phyloP scores from a whole-genome alignment of 2,329 filamentous ascomycete species.

The Fusarium cyanostomum region DNA sequence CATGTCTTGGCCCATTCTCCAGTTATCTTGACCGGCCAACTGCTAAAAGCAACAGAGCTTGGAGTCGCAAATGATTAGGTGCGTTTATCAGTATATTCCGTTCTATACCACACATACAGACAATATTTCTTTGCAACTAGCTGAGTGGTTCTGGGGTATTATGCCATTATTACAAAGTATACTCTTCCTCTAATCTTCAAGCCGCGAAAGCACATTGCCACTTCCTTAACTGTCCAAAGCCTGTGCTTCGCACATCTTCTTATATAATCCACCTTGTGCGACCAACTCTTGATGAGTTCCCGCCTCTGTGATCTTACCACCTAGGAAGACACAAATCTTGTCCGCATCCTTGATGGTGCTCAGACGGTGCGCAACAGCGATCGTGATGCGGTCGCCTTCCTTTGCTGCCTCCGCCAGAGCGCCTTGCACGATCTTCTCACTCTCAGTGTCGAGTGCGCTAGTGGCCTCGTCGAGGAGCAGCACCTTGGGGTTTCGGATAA shows the following conservation, averaged over 20 bases:
- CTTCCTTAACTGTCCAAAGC: slow-evolving; percentile 43
- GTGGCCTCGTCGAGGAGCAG: slow-evolving; percentile 42
- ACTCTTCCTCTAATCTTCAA: not conserved
- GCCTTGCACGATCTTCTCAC: slow-evolving; percentile 69
- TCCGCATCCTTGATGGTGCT: slow-evolving; percentile 85
- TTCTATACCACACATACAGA: not conserved
- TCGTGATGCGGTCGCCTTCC: slow-evolving; percentile 61
- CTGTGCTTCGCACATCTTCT: slow-evolving; percentile 59
- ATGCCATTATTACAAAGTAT: slow-evolving; percentile 24
- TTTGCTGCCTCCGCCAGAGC: slow-evolving; percentile 81
- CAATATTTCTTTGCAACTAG: not conserved
- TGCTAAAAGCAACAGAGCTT: not conserved
- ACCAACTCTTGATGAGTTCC: slow-evolving; percentile 68
- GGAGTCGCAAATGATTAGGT: not conserved
- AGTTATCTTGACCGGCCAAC: not conserved
- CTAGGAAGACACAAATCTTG: slow-evolving; percentile 69
- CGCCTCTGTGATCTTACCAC: slow-evolving; percentile 63
- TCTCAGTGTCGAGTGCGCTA: slow-evolving; percentile 43
- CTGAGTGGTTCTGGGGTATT: slow-evolving; percentile 14
- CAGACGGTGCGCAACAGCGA: slow-evolving; percentile 84
- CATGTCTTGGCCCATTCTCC: slow-evolving; percentile 17
- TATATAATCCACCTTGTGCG: slow-evolving; percentile 55
- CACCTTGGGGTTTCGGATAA: slow-evolving; percentile 49
- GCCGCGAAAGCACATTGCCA: not conserved
- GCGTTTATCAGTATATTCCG: not conserved